Conservation (phyloP, 2,329 filamentous ascomycete species). For the Aspergillus ochraceus region DNA sequence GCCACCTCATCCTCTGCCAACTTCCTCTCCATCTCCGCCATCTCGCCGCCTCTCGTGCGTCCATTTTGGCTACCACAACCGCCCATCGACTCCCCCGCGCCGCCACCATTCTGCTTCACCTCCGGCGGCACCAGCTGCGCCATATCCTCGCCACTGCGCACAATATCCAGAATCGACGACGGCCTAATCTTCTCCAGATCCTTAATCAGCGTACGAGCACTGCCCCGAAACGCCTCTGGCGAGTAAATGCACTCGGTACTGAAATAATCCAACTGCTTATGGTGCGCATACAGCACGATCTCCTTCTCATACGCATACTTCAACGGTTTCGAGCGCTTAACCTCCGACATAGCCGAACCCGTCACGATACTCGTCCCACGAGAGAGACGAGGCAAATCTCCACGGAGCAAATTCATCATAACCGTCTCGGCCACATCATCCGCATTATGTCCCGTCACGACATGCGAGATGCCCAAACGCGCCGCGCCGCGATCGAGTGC, state of each 20-base stretch:
- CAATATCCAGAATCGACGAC: conserved; percentile 92
- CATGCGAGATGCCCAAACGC: conserved; percentile 82
- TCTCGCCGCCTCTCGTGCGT: conserved; percentile 68
- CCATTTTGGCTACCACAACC: conserved; percentile 75
- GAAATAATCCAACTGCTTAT: conserved; percentile 97
- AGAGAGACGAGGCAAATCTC: conserved; percentile 82
- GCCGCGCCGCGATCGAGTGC: conserved; percentile 90
- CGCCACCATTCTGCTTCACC: conserved; percentile 39
- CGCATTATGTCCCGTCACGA: conserved; percentile 96
- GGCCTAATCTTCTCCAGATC: conserved; percentile 90
- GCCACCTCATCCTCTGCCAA: conserved; percentile 65
- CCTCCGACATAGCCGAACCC: conserved; percentile 73
- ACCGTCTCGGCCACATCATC: conserved; percentile 97
- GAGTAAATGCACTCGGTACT: conserved; percentile 98
- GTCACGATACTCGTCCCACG: conserved; percentile 89
- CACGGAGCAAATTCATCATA: conserved; percentile 92
- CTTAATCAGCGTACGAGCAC: conserved; percentile 88
- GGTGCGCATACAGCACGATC: conserved; percentile 95
- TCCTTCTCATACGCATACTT: conserved; percentile 99
- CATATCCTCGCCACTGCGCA: conserved; percentile 95
- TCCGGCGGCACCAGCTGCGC: conserved; percentile 74
- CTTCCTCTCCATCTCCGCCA: conserved; percentile 77
- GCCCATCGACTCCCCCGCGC: conserved; percentile 57
- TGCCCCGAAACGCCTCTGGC: conserved; percentile 92
- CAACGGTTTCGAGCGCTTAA: conserved; percentile 92